These are phyloP conservation scores for Trapa incisa DNA, from an alignment of 345 rosid genomes.

Conservation along the genomic window DNA sequence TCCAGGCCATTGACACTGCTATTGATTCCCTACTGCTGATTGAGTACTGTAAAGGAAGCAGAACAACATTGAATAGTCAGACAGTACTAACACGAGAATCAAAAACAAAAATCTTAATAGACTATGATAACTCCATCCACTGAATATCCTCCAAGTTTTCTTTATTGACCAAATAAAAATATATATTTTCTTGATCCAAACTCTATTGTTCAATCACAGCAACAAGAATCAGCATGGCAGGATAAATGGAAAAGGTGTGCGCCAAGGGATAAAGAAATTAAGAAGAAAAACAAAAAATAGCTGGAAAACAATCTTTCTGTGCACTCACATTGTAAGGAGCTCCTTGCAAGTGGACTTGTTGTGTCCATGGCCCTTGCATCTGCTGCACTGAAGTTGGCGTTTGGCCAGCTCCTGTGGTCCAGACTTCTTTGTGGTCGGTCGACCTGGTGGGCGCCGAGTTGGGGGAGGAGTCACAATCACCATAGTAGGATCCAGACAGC, in stretches of 20 bases:
- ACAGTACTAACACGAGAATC: neutral
- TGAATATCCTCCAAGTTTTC: neutral
- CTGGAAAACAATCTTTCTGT: neutral
- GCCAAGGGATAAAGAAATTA: neutral
- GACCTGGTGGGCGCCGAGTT: constrained; percentile 69
- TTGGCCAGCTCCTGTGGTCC: constrained; percentile 54
- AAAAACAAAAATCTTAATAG: neutral
- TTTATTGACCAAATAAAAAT: neutral
- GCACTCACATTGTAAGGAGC: neutral
- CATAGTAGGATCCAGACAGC: constrained; percentile 11
- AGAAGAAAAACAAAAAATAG: neutral
- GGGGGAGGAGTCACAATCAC: constrained; percentile 86
- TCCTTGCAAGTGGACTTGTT: constrained; percentile 97
- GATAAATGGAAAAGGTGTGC: neutral
- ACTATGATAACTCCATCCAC: neutral
- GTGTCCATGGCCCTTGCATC: constrained; percentile 95
- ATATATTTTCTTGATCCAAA: neutral
- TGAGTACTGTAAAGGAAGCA: neutral
- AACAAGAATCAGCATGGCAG: neutral
- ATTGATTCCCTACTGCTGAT: neutral
- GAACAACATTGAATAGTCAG: neutral
- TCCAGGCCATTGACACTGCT: neutral
- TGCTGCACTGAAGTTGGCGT: constrained; percentile 91
- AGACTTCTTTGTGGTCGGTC: constrained; percentile 60
- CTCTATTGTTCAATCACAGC: neutral